Base-by-base conservation (phyloP, 306 rosid genomes). In the Vigna trinervia region DNA sequence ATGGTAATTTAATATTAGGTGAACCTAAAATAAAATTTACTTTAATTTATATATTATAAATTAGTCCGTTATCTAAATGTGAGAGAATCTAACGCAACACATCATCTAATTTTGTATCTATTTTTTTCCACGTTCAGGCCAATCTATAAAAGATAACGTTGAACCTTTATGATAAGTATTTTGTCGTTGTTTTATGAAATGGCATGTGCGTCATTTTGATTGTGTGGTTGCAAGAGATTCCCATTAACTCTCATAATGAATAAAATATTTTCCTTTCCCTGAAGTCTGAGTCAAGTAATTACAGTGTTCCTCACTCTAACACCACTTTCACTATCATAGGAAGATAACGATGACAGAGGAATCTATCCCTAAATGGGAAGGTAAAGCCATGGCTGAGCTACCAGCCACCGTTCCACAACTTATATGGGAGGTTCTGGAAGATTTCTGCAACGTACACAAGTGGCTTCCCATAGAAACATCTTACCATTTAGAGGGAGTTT, bases 371-470 rank as follows among this genome's bases (percentile, higher is more conserved):
- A 86, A 73, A 30, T 88, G 92, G 92, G 88, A 88, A 79, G 88
- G 85, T 0, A 84, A 79, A 73, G 64, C 58, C 20, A 62, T n/a
- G 1, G 76, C 67, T 36, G 85, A 84, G 70, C 14, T 82, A 51
- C 5, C 26, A 51, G 47, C 20, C 23, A 64, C 2, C 1, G 8
- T 8, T 0, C 72, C 76, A 11, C 72, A 82, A 17, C 38, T 74
- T 30, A 85, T 19, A 12, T 92, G 97, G 93, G 6, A 58, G 0
- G 14, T 58, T 8, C 12, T 92, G 3, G 82, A 81, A 76, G 93
- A 90, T 81, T 92, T 88, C 78, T 88, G 89, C 88, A 87, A 73
- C 85, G 0, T 88, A 0, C 84, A 87, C 57, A 87, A 80, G 26
- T 81, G 75, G 81, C 15, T 85, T 43, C 85, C 89, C 3, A 0